Conservation (phyloP, 2,329 filamentous ascomycete genomes). For the Curvularia sp. region DNA sequence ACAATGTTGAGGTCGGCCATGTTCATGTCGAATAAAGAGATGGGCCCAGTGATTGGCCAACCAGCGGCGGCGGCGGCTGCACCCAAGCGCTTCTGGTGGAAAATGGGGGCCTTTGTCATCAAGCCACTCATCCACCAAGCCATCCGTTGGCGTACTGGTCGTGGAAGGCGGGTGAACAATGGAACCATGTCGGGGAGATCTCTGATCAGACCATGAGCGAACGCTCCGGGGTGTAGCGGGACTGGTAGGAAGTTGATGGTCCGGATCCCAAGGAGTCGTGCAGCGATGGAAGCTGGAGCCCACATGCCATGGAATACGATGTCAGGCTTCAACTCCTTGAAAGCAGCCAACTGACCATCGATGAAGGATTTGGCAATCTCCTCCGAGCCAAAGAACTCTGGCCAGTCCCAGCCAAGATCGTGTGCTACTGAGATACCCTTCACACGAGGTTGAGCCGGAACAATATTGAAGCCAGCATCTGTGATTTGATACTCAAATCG, state of each 20-base stretch:
- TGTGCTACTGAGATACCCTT: constrained; percentile 42
- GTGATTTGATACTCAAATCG: constrained; percentile 43
- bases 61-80: constrained; percentile 38
- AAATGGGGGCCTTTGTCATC: constrained; percentile 44
- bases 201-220: constrained; percentile 40
- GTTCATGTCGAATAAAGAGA: constrained; percentile 46
- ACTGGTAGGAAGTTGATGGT: constrained; percentile 45
- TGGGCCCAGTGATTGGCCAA: constrained; percentile 40
- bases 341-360: constrained; percentile 41
- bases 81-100: constrained; percentile 41
- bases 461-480: constrained; percentile 43
- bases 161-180: constrained; percentile 40
- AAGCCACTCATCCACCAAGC: constrained; percentile 37
- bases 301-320: constrained; percentile 47
- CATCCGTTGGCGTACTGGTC: constrained; percentile 35
- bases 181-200: constrained; percentile 45
- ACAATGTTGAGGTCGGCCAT: constrained; percentile 46
- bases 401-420: constrained; percentile 45
- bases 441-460: constrained; percentile 40
- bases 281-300: constrained; percentile 43
- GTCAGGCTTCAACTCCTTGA: constrained; percentile 39
- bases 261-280: constrained; percentile 39
- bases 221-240: constrained; percentile 38
- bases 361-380: constrained; percentile 43
- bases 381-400: constrained; percentile 44